Conservation (phyloP, 208 protist species). For the Naegleria lovaniensis region DNA sequence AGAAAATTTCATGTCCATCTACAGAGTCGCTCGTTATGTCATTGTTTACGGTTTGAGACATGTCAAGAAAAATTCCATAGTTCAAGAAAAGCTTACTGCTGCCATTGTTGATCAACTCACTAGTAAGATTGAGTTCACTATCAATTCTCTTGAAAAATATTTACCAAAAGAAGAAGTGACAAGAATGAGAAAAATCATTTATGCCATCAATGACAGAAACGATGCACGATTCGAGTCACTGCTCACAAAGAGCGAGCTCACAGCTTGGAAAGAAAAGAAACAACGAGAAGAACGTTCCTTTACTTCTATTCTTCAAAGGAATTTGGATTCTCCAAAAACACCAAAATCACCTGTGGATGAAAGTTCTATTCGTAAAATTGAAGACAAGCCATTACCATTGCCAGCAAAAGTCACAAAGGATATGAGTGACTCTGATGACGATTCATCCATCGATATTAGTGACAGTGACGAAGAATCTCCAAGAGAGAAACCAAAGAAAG, state of each 20-base stretch:
- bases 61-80: neutral
- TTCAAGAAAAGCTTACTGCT: neutral
- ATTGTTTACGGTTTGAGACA: neutral
- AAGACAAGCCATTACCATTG: neutral
- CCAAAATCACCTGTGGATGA: too few relatives aligned
- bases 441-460: neutral
- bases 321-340: neutral
- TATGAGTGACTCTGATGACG: neutral
- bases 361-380: neutral
- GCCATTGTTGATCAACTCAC: neutral
- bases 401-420: neutral
- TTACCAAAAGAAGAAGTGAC: neutral
- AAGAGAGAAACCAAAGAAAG: neutral
- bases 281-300: neutral
- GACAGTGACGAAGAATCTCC: neutral
- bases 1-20: neutral
- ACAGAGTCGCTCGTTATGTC: neutral
- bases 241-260: neutral
- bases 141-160: neutral
- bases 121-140: neutral
- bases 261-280: neutral
- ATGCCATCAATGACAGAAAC: neutral
- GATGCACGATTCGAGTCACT: neutral
- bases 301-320: neutral
- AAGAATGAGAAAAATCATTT: neutral